Evolutionary conservation across 1,284 basidiomycete genomes (phyloP).

Genomic region (Pseudozyma pruni): DNA sequence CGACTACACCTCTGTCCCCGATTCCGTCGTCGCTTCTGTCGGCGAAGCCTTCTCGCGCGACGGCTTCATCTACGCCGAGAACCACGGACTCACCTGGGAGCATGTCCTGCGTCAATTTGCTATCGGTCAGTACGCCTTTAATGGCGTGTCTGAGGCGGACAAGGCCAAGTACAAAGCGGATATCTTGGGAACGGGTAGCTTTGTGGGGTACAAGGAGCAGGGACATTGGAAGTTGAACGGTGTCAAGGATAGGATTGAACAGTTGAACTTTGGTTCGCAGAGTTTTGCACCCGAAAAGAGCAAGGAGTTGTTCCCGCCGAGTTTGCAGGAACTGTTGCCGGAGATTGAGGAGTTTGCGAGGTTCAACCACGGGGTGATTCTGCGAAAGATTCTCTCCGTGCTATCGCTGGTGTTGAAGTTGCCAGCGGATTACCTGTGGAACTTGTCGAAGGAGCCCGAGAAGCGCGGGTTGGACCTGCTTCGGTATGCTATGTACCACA

Average conservation of each 20-base stretch:
- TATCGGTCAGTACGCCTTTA: slow-evolving; percentile 65
- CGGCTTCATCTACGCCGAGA: slow-evolving; percentile 66
- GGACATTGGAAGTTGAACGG: slow-evolving; percentile 69
- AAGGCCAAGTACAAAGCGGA: slow-evolving; percentile 63
- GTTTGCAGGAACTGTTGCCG: slow-evolving; percentile 55
- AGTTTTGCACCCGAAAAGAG: slow-evolving; percentile 54
- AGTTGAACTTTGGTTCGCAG: slow-evolving; percentile 69
- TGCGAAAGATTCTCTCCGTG: slow-evolving; percentile 69
- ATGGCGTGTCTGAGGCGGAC: slow-evolving; percentile 55
- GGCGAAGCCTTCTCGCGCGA: slow-evolving; percentile 58
- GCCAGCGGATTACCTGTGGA: slow-evolving; percentile 69
- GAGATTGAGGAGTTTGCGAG: slow-evolving; percentile 69
- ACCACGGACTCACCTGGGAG: slow-evolving; percentile 63
- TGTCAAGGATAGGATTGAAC: slow-evolving; percentile 69
- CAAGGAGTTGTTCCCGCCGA: slow-evolving; percentile 47
- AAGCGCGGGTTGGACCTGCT: slow-evolving; percentile 69
- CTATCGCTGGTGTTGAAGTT: slow-evolving; percentile 69
- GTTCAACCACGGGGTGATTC: slow-evolving; percentile 67
- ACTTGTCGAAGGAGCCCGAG: slow-evolving; percentile 68
- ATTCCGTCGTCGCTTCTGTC: slow-evolving; percentile 52
- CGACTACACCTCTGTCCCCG: slow-evolving; percentile 57
- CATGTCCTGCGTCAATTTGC: slow-evolving; percentile 64
- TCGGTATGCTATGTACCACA: slow-evolving; percentile 70
- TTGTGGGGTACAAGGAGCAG: slow-evolving; percentile 70
- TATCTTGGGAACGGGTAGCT: slow-evolving; percentile 58